These are phyloP conservation scores for Trichoderma asperellum DNA, from an alignment of 2,329 filamentous ascomycete genomes.

Conservation along the genomic window DNA sequence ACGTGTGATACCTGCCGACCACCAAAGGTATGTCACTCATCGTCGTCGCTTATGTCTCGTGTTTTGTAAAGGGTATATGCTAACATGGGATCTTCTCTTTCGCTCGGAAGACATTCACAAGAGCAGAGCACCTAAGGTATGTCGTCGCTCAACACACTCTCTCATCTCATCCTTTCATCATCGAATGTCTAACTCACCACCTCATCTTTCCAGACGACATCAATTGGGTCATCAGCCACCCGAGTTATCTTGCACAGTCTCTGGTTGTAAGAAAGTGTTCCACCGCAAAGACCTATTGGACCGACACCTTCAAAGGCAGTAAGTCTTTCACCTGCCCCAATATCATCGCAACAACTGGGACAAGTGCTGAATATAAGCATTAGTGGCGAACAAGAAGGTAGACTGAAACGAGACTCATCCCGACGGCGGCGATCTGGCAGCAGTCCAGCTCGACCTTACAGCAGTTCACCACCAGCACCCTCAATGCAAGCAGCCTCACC, in stretches of 20 bases:
- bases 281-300: constrained; percentile 62
- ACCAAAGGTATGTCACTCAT: constrained; percentile 49
- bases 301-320: constrained; percentile 55
- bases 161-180: not conserved
- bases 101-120: constrained; percentile 58
- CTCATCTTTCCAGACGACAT: constrained; percentile 53
- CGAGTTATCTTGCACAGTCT: constrained; percentile 54
- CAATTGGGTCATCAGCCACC: constrained; percentile 63
- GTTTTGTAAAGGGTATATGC: not conserved
- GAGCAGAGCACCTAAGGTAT: constrained; percentile 65
- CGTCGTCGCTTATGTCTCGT: not conserved
- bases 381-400: constrained; percentile 36
- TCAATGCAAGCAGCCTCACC: constrained; percentile 33
- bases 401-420: constrained; percentile 13
- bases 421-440: constrained; percentile 31
- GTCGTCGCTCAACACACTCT: constrained; percentile 28
- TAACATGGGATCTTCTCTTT: constrained; percentile 16
- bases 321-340: constrained; percentile 30
- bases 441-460: constrained; percentile 31
- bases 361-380: not conserved
- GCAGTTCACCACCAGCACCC: constrained; percentile 29
- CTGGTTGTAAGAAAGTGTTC: constrained; percentile 61
- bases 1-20: constrained; percentile 57
- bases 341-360: not conserved
- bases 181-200: constrained; percentile 25